Percentiles rank a stretch among this genome's conserved stretches.
Evolutionary conservation across 805 yeast genomes (phyloP).

Genomic region (Starmerella floris): DNA sequence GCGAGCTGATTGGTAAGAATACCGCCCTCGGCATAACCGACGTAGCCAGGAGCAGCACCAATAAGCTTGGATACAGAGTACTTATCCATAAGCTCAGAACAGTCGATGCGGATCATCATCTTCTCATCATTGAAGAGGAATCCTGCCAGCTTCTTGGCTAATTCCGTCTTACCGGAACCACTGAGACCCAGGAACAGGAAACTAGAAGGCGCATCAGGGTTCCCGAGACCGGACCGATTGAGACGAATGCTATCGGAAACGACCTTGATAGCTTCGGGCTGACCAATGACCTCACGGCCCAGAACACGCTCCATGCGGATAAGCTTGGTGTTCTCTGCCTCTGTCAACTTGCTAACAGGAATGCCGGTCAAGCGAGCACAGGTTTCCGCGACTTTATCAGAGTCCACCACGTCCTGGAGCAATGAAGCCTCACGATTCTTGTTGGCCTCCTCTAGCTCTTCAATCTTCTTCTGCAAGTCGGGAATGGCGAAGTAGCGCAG

Average conservation of each 20-base stretch:
- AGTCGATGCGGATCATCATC: slow-evolving; percentile 94
- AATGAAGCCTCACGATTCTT: slow-evolving; percentile 50
- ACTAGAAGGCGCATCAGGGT: slow-evolving; percentile 93
- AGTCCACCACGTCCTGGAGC: slow-evolving; percentile 79
- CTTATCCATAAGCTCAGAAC: slow-evolving; percentile 91
- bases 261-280: slow-evolving; percentile 87
- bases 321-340: slow-evolving; percentile 86
- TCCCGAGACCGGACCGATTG: slow-evolving; percentile 85
- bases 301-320: slow-evolving; percentile 88
- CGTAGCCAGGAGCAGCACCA: slow-evolving; percentile 96
- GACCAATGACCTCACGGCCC: slow-evolving; percentile 80
- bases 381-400: slow-evolving; percentile 89
- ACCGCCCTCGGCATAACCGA: slow-evolving; percentile 97
- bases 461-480: slow-evolving; percentile 66
- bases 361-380: slow-evolving; percentile 95
- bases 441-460: slow-evolving; percentile 63
- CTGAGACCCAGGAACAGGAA: slow-evolving; percentile 89
- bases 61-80: slow-evolving; percentile 88
- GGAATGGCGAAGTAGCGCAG: slow-evolving; percentile 95
- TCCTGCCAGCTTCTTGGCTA: slow-evolving; percentile 93
- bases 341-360: slow-evolving; percentile 86
- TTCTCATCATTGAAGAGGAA: slow-evolving; percentile 91
- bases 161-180: slow-evolving; percentile 96
- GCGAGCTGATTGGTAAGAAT: slow-evolving; percentile 82
- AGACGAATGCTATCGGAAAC: slow-evolving; percentile 91